Evolutionary conservation across 352 stramenopile genomes (phyloP).

Genomic region (Globisporangium solare): DNA sequence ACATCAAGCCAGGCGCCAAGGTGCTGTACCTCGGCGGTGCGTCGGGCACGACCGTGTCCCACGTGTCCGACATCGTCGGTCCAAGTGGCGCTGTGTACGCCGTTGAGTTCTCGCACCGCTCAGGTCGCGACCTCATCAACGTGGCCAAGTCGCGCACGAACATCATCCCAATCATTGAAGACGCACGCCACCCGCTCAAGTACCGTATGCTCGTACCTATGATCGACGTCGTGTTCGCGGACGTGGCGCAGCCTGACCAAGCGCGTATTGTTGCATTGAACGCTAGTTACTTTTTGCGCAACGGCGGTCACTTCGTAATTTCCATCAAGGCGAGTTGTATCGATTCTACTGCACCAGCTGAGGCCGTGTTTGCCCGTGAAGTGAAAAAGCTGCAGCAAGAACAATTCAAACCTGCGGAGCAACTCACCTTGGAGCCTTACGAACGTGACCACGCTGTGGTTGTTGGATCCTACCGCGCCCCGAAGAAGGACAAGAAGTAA

Average conservation of each 20-base stretch:
- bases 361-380: constrained; percentile 97
- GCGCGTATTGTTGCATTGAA: constrained; percentile 99
- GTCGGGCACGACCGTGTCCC: constrained; percentile 97
- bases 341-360: constrained; percentile 96
- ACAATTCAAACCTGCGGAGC: constrained; percentile 98
- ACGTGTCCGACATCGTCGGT: constrained; percentile 99
- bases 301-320: constrained; percentile 99
- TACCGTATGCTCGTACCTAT: constrained; percentile 99
- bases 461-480: constrained; percentile 94
- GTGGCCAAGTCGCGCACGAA: constrained; percentile 99
- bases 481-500: constrained; percentile 93
- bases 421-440: constrained; percentile 99
- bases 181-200: constrained; percentile 97
- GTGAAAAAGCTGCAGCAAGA: constrained; percentile 98
- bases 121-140: constrained; percentile 98
- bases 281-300: constrained; percentile 99
- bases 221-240: constrained; percentile 98
- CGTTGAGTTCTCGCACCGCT: constrained; percentile 99
- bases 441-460: constrained; percentile 99
- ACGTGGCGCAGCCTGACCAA: constrained; percentile 99
- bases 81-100: constrained; percentile 97
- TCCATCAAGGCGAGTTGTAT: constrained; percentile 99
- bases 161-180: constrained; percentile 99
- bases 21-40: constrained; percentile 99
- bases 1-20: constrained; percentile 96